A percentile compares a stretch with the other conserved stretches of the same genome.
These are phyloP conservation scores for Lipomyces yamadae DNA, from an alignment of 805 yeast genomes.

Conservation along the genomic window DNA sequence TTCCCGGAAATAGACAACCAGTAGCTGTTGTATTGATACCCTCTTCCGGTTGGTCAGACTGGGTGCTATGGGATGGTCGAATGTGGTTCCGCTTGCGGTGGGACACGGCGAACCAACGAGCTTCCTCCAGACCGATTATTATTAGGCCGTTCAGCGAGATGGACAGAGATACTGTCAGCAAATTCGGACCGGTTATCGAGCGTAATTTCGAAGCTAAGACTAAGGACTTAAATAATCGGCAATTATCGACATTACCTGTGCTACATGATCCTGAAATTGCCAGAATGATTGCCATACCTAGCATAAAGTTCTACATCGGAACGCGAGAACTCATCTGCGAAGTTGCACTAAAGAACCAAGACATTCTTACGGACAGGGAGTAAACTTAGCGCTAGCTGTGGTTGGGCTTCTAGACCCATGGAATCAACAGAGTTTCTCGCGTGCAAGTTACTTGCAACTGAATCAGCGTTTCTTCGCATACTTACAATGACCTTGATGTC, in stretches of 20 bases:
- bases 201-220: not conserved
- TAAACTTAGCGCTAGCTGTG: not conserved
- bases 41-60: conserved; percentile 20
- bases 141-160: conserved; percentile 4
- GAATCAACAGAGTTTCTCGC: too few relatives aligned
- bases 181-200: conserved; percentile 9
- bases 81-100: conserved; percentile 23
- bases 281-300: conserved; percentile 19
- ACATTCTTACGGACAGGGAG: not conserved
- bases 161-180: conserved; percentile 2
- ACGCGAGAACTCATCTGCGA: not conserved
- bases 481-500: not conserved
- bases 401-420: too few relatives aligned
- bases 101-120: not conserved
- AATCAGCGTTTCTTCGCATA: too few relatives aligned
- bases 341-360: not conserved
- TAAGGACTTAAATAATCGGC: not conserved
- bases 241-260: conserved; percentile 18
- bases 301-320: not conserved
- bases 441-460: too few relatives aligned
- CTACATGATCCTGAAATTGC: conserved; percentile 22
- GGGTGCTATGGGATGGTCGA: conserved; percentile 24
- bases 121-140: not conserved
- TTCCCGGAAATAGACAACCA: not conserved
- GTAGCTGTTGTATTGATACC: not conserved